A percentile compares a stretch with the other conserved stretches of the same genome.
phyloP scores from a whole-genome alignment of 225 moss, liverwort and hornwort genomes.

The Thuidium tamariscinum region DNA sequence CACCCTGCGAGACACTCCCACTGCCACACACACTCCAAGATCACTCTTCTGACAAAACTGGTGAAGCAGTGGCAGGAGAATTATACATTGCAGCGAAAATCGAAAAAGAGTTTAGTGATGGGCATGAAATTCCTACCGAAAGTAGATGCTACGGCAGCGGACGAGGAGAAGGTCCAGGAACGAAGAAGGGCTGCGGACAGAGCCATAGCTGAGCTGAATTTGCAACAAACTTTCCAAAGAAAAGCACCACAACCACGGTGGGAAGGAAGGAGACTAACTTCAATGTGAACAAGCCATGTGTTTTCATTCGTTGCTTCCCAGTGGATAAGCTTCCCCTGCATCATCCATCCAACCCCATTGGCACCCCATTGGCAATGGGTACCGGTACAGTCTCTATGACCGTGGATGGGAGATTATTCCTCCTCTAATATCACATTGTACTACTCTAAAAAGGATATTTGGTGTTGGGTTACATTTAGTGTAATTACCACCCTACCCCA shows the following conservation, averaged over 20 bases:
- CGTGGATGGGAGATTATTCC: background rate
- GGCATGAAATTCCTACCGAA: background rate
- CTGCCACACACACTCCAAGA: slow-evolving; percentile 8
- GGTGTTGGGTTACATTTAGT: too few relatives aligned
- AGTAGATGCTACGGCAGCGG: background rate
- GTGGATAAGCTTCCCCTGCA: background rate
- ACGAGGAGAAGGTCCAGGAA: slow-evolving; percentile 8
- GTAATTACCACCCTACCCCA: too few relatives aligned
- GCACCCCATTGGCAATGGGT: background rate
- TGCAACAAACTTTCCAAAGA: background rate
- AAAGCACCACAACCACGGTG: background rate
- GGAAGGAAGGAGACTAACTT: background rate
- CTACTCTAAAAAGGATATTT: too few relatives aligned
- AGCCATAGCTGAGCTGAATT: slow-evolving; percentile 21
- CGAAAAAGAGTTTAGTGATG: background rate
- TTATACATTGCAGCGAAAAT: background rate
- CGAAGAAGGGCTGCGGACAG: slow-evolving; percentile 8
- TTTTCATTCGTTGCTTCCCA: background rate
- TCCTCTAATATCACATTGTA: background rate
- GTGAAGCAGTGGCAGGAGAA: background rate
- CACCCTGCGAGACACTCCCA: slow-evolving; percentile 18
- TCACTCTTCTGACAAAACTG: background rate
- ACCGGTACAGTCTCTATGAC: background rate
- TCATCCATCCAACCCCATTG: background rate
- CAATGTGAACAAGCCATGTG: background rate